A percentile compares a stretch with the other conserved stretches of the same genome.
Evolutionary conservation across 306 rosid genomes (phyloP).

Genomic region (Malus domestica): ASM211411v1 NC_041791.1:30423001-30423500

Average conservation of each 20-base stretch:
- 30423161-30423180: not conserved
- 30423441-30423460: too few relatives aligned
- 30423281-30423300: not conserved
- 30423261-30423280: not conserved
- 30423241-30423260: not conserved
- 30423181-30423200: not conserved
- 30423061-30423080: conserved; percentile 48
- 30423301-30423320: not conserved
- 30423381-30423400: not conserved
- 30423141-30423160: not conserved
- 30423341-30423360: not conserved
- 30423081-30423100: conserved; percentile 54
- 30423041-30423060: not conserved
- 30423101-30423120: conserved; percentile 11
- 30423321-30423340: not conserved
- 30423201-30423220: not conserved
- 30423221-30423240: not conserved
- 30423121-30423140: conserved; percentile 4
- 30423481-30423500: too few relatives aligned
- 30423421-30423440: not conserved
- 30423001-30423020: not conserved
- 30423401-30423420: not conserved
- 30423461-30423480: too few relatives aligned
- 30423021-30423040: too few relatives aligned
- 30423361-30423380: not conserved